A percentile compares a stretch with the other conserved stretches of the same genome.
These are phyloP conservation scores for Akanthomyces muscarius DNA, from an alignment of 2,329 filamentous ascomycete species.

Conservation along the genomic window DNA sequence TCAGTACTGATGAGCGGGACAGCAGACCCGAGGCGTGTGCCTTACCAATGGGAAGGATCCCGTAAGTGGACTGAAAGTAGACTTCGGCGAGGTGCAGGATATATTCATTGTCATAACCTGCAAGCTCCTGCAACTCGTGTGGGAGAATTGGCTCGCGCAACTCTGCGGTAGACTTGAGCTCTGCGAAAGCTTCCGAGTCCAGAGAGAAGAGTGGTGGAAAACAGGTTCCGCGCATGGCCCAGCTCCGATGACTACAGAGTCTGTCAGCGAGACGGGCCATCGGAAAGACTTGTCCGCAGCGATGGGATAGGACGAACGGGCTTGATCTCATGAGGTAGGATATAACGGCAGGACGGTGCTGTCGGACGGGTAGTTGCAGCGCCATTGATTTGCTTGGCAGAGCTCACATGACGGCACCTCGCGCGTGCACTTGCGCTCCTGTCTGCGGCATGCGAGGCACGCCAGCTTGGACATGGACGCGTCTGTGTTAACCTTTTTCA, in stretches of 20 bases:
- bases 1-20: too few relatives aligned
- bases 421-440: background rate
- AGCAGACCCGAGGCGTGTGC: background rate
- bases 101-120: background rate
- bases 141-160: conserved; percentile 2
- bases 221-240: background rate
- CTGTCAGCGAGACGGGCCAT: background rate
- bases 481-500: background rate
- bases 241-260: background rate
- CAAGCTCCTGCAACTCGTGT: background rate
- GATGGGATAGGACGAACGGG: background rate
- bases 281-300: background rate
- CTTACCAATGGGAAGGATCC: background rate
- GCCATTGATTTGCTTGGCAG: background rate
- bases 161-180: conserved; percentile 4
- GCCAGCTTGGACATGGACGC: background rate
- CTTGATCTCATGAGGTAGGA: background rate
- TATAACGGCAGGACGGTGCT: background rate
- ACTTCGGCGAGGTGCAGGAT: background rate
- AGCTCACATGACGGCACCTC: background rate
- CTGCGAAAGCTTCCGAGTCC: conserved; percentile 17
- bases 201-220: conserved; percentile 21
- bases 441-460: background rate
- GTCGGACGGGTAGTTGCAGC: background rate
- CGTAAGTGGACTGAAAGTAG: conserved; percentile 20